Evolutionary conservation across 768 basidiomycete genomes (phyloP).

Genomic region (Kwoniella shandongensis): DNA sequence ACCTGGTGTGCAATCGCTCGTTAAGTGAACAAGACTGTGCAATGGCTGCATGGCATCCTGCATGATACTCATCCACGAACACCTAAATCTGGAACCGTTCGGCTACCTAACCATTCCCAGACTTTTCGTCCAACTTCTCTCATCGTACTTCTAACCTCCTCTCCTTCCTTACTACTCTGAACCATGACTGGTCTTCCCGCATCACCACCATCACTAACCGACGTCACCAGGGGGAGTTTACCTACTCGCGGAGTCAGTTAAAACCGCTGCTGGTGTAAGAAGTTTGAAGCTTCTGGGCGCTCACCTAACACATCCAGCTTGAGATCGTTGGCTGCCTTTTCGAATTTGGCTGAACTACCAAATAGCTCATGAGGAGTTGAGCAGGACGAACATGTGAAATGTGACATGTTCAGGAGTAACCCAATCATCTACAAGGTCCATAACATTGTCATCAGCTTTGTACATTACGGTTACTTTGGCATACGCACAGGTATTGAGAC

Average conservation of each 20-base stretch:
- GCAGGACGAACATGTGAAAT: conserved; percentile 77
- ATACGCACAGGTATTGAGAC: conserved; percentile 74
- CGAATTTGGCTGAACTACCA: conserved; percentile 69
- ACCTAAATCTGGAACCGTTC: conserved; percentile 7
- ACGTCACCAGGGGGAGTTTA: conserved; percentile 75
- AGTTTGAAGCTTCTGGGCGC: background rate
- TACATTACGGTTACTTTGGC: no score
- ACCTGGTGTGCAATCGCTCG: no score
- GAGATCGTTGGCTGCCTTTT: conserved; percentile 62
- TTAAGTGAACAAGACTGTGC: no score
- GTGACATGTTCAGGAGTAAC: conserved; percentile 80
- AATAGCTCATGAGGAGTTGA: conserved; percentile 65
- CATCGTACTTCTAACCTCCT: conserved; percentile 45
- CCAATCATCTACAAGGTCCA: conserved; percentile 68
- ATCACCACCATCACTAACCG: conserved; percentile 73
- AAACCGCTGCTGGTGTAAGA: background rate
- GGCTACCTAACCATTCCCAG: conserved; percentile 36
- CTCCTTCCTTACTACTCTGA: conserved; percentile 31
- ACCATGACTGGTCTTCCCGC: conserved; percentile 58
- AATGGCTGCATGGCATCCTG: no score
- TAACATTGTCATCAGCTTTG: background rate
- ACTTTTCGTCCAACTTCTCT: conserved; percentile 33
- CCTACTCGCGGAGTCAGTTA: conserved; percentile 19
- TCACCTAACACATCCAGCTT: conserved; percentile 65
- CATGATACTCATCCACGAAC: conserved; percentile 20